phyloP scores from a whole-genome alignment of 2,329 filamentous ascomycete species.

The Diaporthe citrichinensis region DNA sequence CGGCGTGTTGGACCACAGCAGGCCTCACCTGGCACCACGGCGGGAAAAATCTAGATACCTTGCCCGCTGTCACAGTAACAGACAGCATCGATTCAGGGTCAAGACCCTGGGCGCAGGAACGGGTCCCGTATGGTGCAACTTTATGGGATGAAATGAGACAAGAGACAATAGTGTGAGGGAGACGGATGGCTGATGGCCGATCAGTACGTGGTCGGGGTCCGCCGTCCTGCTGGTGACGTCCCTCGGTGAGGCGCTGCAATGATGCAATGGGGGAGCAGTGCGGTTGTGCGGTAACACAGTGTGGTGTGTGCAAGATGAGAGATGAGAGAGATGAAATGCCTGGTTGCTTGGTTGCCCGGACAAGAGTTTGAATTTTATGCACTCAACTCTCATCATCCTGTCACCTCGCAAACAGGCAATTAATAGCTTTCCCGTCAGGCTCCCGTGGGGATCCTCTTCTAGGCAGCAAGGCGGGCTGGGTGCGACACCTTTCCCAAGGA shows the following conservation, averaged over 20 bases:
- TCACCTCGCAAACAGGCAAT: not conserved
- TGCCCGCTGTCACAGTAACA: conserved; percentile 13
- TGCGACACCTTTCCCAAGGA: not conserved
- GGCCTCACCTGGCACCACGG: not conserved
- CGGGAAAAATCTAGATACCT: not conserved
- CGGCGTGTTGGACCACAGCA: not conserved
- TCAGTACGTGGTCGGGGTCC: not conserved
- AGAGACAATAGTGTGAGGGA: not conserved
- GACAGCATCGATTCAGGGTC: conserved; percentile 20
- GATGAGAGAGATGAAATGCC: not conserved
- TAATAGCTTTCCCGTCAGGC: not conserved
- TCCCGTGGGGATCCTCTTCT: not conserved
- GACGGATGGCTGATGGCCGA: not conserved
- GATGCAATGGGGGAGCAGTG: conserved; percentile 5
- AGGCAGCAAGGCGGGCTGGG: conserved; percentile 15
- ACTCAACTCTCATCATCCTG: not conserved
- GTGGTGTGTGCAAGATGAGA: not conserved
- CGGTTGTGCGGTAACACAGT: not conserved
- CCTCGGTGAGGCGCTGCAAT: not conserved
- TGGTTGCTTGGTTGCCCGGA: conserved; percentile 1
- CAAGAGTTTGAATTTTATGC: conserved; percentile 13
- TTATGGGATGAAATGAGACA: conserved; percentile 10
- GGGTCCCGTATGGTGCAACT: conserved; percentile 9
- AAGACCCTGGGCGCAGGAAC: not conserved
- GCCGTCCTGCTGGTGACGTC: not conserved